Percentiles rank a stretch among this genome's conserved stretches.
Conservation (phyloP, 495 filamentous ascomycete genomes). For the Immersiella caudata region DNA sequence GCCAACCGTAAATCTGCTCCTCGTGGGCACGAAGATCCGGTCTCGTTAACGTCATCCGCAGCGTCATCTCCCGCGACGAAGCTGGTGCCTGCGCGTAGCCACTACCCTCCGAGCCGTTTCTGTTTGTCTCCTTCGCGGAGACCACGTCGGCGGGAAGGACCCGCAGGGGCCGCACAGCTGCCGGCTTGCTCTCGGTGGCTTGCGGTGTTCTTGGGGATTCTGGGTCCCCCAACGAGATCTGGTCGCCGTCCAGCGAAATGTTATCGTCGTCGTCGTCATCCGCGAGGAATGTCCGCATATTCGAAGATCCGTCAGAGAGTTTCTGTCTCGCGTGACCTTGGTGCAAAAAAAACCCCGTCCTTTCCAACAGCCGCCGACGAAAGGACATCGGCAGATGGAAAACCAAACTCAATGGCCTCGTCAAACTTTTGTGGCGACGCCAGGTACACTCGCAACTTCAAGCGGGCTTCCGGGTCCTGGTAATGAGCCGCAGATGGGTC, state of each 20-base stretch:
- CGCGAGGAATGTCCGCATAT: constrained; percentile 51
- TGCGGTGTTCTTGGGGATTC: constrained; percentile 59
- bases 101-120: constrained; percentile 37
- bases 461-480: constrained; percentile 84
- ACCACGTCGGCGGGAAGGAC: constrained; percentile 22
- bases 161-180: constrained; percentile 39
- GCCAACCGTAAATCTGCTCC: constrained; percentile 63
- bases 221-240: constrained; percentile 52
- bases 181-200: constrained; percentile 40
- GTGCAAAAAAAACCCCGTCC: constrained; percentile 5
- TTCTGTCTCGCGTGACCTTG: constrained; percentile 36
- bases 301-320: constrained; percentile 38
- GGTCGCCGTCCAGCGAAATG: constrained; percentile 49
- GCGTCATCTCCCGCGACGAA: constrained; percentile 83
- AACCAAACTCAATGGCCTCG: constrained; percentile 91
- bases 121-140: constrained; percentile 21
- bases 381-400: constrained; percentile 63
- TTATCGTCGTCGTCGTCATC: constrained; percentile 55
- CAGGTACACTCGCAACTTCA: constrained; percentile 85
- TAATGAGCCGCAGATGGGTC: constrained; percentile 81
- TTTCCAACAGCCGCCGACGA: constrained; percentile 28
- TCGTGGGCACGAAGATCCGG: constrained; percentile 78
- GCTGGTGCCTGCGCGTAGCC: constrained; percentile 57
- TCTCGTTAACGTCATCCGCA: constrained; percentile 90
- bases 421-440: constrained; percentile 94